Percentiles rank a stretch among this genome's conserved stretches.
These are phyloP conservation scores for Peronosclerospora sorghi DNA, from an alignment of 352 stramenopile genomes.

Conservation along the genomic window DNA sequence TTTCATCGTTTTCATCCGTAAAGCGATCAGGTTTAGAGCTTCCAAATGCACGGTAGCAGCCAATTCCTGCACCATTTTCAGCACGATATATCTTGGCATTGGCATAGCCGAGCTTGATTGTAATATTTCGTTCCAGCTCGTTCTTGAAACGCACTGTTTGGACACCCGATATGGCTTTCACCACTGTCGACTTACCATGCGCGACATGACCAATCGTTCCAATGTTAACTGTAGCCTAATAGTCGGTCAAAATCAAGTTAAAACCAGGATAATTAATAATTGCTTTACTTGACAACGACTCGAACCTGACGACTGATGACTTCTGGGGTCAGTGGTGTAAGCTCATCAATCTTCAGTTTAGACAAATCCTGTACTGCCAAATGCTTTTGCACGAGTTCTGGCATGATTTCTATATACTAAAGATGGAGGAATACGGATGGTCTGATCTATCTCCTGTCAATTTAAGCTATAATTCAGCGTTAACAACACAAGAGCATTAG, in stretches of 20 bases:
- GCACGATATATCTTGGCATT: constrained; percentile 99
- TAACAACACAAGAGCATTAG: no score
- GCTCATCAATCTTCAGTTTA: constrained; percentile 90
- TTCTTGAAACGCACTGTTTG: constrained; percentile 98
- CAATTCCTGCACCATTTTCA: constrained; percentile 70
- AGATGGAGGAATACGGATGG: no score
- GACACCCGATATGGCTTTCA: constrained; percentile 99
- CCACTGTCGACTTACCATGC: constrained; percentile 99
- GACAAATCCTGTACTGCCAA: constrained; percentile 89
- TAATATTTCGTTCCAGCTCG: constrained; percentile 99
- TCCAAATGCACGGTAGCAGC: constrained; percentile 83
- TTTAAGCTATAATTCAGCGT: no score
- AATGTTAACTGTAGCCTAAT: constrained; percentile 98
- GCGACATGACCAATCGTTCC: constrained; percentile 99
- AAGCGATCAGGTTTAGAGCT: constrained; percentile 85
- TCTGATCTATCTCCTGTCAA: neutral
- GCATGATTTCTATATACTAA: constrained; percentile 21
- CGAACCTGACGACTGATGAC: constrained; percentile 86
- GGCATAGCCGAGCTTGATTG: constrained; percentile 99
- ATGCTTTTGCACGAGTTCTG: constrained; percentile 62
- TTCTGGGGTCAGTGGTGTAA: constrained; percentile 96
- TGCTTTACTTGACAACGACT: neutral
- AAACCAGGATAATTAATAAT: neutral
- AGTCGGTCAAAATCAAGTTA: neutral
- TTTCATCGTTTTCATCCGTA: constrained; percentile 78